Base-by-base conservation (phyloP, 176 grass and related monocot species). In the Triticum turgidum region DNA sequence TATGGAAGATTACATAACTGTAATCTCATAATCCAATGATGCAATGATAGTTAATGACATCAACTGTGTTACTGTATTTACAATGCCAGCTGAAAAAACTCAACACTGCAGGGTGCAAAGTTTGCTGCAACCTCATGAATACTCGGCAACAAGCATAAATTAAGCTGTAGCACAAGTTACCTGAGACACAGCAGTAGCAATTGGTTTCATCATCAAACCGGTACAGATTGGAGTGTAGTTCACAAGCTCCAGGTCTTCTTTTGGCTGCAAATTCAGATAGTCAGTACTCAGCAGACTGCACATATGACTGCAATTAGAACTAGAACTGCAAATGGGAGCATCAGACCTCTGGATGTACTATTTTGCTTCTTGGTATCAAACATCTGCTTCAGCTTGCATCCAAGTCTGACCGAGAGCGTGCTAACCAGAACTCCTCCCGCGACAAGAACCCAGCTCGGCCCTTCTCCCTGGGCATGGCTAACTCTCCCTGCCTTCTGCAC, bases 401-500 rank as follows among this genome's bases (percentile, higher is more conserved):
- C 96, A 75, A 98, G 76, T 65, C 85, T 91, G 35, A 95, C 65
- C 69, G 96, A 93, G 83, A 98, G 86, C 4, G 90, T 95, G 81
- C 96, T 98, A 2, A 98, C 79, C 38, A 98, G 86, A 77, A 91
- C 76, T 66, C 88, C 91, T 69, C 90, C 91, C 5, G 93, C 88
- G 79, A 98, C 81, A 86, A 98, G 74, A 80, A 92, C 79, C 93
- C 93, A 98, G 76, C 84, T 98, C 73, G 90, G 74, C 64, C 91
- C 86, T 44, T 88, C 87, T 45, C 82, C 69, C 90, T 92, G 96
- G 77, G 49, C 22, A 89, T 88, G 65, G 72, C 80, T 89, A 65
- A n/a, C 49, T 52, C 75, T 94, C 74, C 52, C 38, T 52, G 66
- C 41, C 81, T 91, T 94, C 83, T 89, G 84, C 65, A 89, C 80